These are phyloP conservation scores for Diaporthe sp. DNA, from an alignment of 2,329 filamentous ascomycete species.

Conservation along the genomic window DNA sequence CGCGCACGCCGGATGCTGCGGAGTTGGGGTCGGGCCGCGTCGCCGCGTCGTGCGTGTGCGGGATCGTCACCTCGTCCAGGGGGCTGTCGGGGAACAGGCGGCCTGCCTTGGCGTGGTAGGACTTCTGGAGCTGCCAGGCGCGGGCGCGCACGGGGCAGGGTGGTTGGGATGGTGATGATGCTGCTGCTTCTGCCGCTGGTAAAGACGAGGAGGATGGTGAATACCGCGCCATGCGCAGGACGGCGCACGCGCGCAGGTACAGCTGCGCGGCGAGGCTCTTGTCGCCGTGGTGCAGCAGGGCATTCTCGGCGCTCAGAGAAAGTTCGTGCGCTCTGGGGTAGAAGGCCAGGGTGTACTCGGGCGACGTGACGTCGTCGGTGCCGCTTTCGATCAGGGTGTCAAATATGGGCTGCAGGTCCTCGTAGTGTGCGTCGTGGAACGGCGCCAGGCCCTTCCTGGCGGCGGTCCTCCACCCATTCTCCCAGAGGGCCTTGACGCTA, in stretches of 20 bases:
- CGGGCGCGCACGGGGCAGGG: conserved; percentile 64
- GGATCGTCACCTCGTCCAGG: conserved; percentile 73
- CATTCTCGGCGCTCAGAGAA: conserved; percentile 61
- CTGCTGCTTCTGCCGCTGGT: too few relatives aligned
- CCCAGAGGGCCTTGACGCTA: conserved; percentile 73
- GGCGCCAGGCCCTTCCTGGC: conserved; percentile 67
- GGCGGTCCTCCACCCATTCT: conserved; percentile 79
- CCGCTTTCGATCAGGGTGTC: conserved; percentile 71
- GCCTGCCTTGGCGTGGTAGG: conserved; percentile 71
- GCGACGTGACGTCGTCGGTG: conserved; percentile 75
- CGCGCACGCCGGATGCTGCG: background rate
- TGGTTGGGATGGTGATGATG: conserved; percentile 53
- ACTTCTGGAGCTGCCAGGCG: conserved; percentile 77
- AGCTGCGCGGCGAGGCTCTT: conserved; percentile 69
- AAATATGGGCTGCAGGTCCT: conserved; percentile 80
- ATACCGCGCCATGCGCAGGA: conserved; percentile 81
- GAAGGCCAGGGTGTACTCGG: conserved; percentile 75
- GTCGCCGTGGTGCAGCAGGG: conserved; percentile 63
- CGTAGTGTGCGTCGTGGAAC: conserved; percentile 79
- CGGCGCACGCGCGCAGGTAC: conserved; percentile 74
- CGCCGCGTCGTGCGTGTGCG: conserved; percentile 59
- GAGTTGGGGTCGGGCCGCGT: background rate
- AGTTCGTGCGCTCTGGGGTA: conserved; percentile 73
- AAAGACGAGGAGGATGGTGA: conserved; percentile 53
- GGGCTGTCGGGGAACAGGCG: conserved; percentile 64